A percentile compares a stretch with the other conserved stretches of the same genome.
phyloP scores from a whole-genome alignment of 805 yeast genomes.

The Debaryomyces prosopidis region DNA sequence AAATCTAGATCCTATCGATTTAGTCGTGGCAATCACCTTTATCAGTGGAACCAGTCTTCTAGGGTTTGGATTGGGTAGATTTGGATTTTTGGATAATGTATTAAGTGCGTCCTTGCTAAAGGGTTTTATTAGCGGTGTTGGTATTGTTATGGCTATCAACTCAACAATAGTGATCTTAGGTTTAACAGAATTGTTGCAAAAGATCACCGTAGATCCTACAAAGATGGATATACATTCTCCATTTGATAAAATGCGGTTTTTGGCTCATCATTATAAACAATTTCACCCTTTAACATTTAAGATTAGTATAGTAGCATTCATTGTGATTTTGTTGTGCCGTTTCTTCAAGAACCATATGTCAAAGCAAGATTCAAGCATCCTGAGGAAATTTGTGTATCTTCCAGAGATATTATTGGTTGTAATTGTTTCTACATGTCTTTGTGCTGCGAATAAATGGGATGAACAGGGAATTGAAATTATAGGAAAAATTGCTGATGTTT shows the following conservation, averaged over 20 bases:
- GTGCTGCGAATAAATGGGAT: conserved; percentile 49
- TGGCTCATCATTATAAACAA: conserved; percentile 47
- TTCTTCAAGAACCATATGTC: conserved; percentile 38
- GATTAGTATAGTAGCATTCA: conserved; percentile 57
- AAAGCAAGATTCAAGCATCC: conserved; percentile 13
- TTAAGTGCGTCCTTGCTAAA: conserved; percentile 40
- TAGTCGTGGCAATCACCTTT: conserved; percentile 69
- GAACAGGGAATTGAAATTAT: conserved; percentile 62
- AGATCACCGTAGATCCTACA: conserved; percentile 34
- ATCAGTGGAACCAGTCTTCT: conserved; percentile 73
- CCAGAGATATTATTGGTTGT: conserved; percentile 89
- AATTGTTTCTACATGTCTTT: conserved; percentile 54
- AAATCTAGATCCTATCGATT: conserved; percentile 43
- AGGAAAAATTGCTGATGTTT: conserved; percentile 58
- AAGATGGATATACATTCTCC: conserved; percentile 56
- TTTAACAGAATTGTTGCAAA: conserved; percentile 44
- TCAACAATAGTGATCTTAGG: conserved; percentile 76
- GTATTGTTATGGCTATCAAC: conserved; percentile 51
- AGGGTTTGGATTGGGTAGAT: conserved; percentile 74
- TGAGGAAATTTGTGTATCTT: conserved; percentile 53
- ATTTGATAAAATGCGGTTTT: conserved; percentile 62
- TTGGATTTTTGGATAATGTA: conserved; percentile 65
- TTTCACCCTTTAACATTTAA: conserved; percentile 60
- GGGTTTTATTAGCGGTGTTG: conserved; percentile 47
- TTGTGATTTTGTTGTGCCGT: conserved; percentile 43